phyloP scores from a whole-genome alignment of 768 basidiomycete genomes.

The Naganishia vishniacii region DNA sequence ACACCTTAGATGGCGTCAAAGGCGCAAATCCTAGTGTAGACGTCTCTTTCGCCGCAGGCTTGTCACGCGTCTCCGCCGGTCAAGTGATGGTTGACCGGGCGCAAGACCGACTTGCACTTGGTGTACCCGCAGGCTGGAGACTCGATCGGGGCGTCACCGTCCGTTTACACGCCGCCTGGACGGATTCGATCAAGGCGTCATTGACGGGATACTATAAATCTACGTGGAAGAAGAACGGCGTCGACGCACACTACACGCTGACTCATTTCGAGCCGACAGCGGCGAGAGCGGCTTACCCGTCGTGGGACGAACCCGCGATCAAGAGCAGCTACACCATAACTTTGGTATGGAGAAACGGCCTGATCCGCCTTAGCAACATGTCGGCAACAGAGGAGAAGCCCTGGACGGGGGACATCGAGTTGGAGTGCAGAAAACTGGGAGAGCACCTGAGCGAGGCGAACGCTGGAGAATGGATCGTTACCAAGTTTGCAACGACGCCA shows the following conservation, averaged over 20 bases:
- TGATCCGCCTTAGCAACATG: conserved; percentile 83
- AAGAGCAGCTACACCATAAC: conserved; percentile 71
- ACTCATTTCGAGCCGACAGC: conserved; percentile 94
- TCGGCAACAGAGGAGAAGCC: conserved; percentile 60
- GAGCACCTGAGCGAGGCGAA: conserved; percentile 31
- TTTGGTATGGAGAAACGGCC: conserved; percentile 67
- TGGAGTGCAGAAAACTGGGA: conserved; percentile 49
- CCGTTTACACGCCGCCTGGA: conserved; percentile 61
- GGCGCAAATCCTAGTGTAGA: too few relatives aligned
- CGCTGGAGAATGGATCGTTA: conserved; percentile 64
- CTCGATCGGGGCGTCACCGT: conserved; percentile 56
- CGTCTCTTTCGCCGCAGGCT: too few relatives aligned
- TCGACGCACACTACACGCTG: conserved; percentile 53
- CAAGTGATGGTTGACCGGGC: conserved; percentile 54
- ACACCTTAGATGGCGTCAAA: too few relatives aligned
- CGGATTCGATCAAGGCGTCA: conserved; percentile 59
- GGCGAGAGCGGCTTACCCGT: conserved; percentile 58
- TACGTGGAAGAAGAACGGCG: conserved; percentile 51
- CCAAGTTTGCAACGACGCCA: conserved; percentile 73
- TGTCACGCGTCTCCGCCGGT: background rate
- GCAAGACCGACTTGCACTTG: conserved; percentile 63
- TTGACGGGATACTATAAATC: conserved; percentile 60
- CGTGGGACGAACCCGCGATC: conserved; percentile 84
- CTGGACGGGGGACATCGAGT: conserved; percentile 47
- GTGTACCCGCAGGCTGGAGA: conserved; percentile 51